These are phyloP conservation scores for Tolypocladium tropicale DNA, from an alignment of 2,329 filamentous ascomycete species.

Conservation along the genomic window DNA sequence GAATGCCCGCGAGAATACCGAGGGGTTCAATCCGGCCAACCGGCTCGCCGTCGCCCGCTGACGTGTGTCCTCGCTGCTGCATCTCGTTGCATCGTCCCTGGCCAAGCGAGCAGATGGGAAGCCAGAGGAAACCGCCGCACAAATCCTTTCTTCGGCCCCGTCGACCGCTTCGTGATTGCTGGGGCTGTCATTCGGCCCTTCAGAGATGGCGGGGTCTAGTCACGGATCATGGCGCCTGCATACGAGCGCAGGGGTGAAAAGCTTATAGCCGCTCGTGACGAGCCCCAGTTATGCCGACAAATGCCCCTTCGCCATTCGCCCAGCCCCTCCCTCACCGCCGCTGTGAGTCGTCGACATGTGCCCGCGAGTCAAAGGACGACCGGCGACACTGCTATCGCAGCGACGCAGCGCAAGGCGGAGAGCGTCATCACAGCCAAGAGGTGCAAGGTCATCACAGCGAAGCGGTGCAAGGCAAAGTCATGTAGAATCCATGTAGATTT, in stretches of 20 bases:
- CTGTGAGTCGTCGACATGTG: not conserved
- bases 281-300: not conserved
- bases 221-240: not conserved
- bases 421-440: not conserved
- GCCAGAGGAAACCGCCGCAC: not conserved
- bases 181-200: not conserved
- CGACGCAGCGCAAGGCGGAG: not conserved
- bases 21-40: too few relatives aligned
- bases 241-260: not conserved
- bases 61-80: too few relatives aligned
- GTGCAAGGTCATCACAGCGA: not conserved
- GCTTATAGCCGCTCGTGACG: not conserved
- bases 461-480: not conserved
- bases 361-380: not conserved
- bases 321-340: not conserved
- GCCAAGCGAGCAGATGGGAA: not conserved
- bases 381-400: too few relatives aligned
- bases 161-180: not conserved
- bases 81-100: not conserved
- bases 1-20: not conserved
- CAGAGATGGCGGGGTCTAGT: not conserved
- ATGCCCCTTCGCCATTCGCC: not conserved
- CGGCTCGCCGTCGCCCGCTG: too few relatives aligned
- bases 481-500: not conserved
- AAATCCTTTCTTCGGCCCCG: not conserved